These are phyloP conservation scores for Periconia digitata DNA, from an alignment of 2,329 filamentous ascomycete species.

Conservation along the genomic window DNA sequence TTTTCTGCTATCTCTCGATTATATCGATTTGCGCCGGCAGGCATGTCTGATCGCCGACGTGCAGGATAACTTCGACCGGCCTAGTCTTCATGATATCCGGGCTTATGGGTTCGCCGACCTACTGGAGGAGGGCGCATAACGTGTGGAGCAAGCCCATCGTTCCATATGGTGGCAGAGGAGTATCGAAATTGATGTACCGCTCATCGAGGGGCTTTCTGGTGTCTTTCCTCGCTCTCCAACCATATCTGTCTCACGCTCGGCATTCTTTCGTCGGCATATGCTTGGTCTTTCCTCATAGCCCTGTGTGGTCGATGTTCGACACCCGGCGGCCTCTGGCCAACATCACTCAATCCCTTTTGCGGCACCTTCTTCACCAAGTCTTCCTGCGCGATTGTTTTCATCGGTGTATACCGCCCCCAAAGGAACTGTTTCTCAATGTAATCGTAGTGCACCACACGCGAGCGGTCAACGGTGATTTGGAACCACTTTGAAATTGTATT, in stretches of 20 bases:
- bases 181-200: too few species aligned
- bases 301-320: slow-evolving; percentile 35
- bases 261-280: slow-evolving; percentile 26
- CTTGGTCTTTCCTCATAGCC: slow-evolving; percentile 27
- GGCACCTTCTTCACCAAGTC: slow-evolving; percentile 46
- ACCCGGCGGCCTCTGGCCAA: slow-evolving; percentile 38
- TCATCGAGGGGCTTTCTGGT: not conserved
- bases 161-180: too few species aligned
- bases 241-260: slow-evolving; percentile 36
- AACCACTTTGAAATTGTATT: slow-evolving; percentile 39
- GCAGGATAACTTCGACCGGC: not conserved
- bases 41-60: not conserved
- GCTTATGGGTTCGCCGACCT: not conserved
- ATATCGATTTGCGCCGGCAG: not conserved
- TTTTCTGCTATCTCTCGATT: not conserved
- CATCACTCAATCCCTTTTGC: slow-evolving; percentile 44
- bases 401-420: slow-evolving; percentile 35
- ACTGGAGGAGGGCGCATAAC: not conserved
- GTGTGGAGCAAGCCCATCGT: too few species aligned
- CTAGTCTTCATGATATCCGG: not conserved
- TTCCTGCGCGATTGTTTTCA: slow-evolving; percentile 35
- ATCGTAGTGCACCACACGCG: slow-evolving; percentile 44
- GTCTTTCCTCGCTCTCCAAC: slow-evolving; percentile 22
- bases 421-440: slow-evolving; percentile 42
- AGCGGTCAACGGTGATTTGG: slow-evolving; percentile 44